Base-by-base conservation (phyloP, 106 monocot species). In the Vanilla planifolia region DNA sequence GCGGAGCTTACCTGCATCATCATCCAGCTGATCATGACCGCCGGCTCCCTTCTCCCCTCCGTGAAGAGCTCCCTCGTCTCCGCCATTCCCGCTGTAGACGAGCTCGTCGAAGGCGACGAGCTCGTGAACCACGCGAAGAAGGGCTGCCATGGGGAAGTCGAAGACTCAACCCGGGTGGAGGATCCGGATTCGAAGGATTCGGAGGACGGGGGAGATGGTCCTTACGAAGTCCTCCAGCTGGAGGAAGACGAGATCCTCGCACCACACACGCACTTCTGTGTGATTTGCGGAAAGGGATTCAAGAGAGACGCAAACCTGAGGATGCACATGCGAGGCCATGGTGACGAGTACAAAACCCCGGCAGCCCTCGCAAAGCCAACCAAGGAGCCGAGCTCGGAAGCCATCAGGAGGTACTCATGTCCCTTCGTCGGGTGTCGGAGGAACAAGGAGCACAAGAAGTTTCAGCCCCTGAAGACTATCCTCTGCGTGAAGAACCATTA, bases 281-380 rank as follows among this genome's bases (percentile, higher is more conserved):
- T 47, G 25, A 90, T 95, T 3, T 95, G 95, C 55, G 86, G 89
- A 7, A 95, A 95, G 64, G 95, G 95, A 13, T 95, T 95, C 41
- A 95, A 95, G 62, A 71, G 95, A 14, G 89, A 89, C 59, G 95
- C 95, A 6, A 95, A 95, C 48, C 70, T 95, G 23, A 76, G 95
- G 48, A 95, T 95, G 95, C 95, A 95, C 42, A 95, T 95, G 95
- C 77, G 95, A 73, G 95, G 95, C 46, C 95, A 95, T 59, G 95
- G 95, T 10, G 89, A 95, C 5, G 86, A 95, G 76, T 95, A 90
- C 73, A 95, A 95, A 59, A 84, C 67, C 23, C 73, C 79, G 0
- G 86, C 89, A 28, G 89, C 95, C 0, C 89, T 95, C 59, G 82
- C 95, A 16, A 95, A 95, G 66, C 95, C 95, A 6, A 44, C 41